Conservation (phyloP, 129 eudicot species). For the Helianthus tuberosus region DNA sequence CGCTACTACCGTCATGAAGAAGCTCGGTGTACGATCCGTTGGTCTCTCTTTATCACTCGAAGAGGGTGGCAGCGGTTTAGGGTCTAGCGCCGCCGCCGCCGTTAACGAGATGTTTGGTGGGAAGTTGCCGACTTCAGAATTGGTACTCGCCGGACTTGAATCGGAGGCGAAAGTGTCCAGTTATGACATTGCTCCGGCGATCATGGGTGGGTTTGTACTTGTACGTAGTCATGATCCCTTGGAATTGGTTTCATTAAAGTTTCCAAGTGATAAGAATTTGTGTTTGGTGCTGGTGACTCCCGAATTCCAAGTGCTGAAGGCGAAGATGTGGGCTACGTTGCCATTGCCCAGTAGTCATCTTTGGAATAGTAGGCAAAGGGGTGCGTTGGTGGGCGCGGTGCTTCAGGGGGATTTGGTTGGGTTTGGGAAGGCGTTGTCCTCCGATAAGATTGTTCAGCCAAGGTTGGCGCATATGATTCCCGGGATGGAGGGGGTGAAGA, state of each 20-base stretch:
- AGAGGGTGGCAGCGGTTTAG: slow-evolving; percentile 88
- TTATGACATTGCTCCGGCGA: slow-evolving; percentile 80
- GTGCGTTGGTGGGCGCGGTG: slow-evolving; percentile 80
- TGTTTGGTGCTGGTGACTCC: slow-evolving; percentile 74
- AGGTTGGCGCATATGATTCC: slow-evolving; percentile 80
- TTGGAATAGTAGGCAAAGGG: slow-evolving; percentile 86
- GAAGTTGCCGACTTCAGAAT: slow-evolving; percentile 37
- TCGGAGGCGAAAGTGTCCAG: slow-evolving; percentile 82
- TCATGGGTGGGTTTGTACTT: slow-evolving; percentile 84
- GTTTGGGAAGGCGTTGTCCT: slow-evolving; percentile 69
- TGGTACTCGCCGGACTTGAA: slow-evolving; percentile 72
- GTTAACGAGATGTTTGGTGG: slow-evolving; percentile 78
- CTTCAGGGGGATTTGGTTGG: slow-evolving; percentile 65
- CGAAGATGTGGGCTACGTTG: slow-evolving; percentile 85
- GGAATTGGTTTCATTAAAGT: slow-evolving; percentile 56
- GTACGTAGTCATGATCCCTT: slow-evolving; percentile 74
- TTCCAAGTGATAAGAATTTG: slow-evolving; percentile 58
- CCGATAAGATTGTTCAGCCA: slow-evolving; percentile 87
- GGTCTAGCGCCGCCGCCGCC: slow-evolving; percentile 93
- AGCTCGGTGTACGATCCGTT: slow-evolving; percentile 57
- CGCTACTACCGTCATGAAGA: slow-evolving; percentile 73
- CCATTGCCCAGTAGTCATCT: slow-evolving; percentile 60
- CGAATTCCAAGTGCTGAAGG: slow-evolving; percentile 83
- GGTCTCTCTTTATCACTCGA: slow-evolving; percentile 63
- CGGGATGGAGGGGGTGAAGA: slow-evolving; percentile 81